Evolutionary conservation across 2,329 filamentous ascomycete genomes (phyloP), one percentile per base, ranked within the genome.

Genomic region (Diaporthe vexans): DNA sequence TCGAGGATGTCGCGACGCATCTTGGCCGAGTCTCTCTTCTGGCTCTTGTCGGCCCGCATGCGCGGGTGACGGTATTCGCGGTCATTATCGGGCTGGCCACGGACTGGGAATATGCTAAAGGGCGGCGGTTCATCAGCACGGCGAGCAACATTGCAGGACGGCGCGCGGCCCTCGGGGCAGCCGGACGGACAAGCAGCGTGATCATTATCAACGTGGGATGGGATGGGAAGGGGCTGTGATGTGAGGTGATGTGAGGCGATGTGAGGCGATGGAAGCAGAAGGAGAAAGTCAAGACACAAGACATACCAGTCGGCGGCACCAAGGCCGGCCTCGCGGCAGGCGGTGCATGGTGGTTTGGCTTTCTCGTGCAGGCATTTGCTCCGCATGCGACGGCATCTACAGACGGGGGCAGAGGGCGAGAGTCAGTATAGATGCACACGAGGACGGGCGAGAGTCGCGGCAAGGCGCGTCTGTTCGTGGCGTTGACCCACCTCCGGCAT

Each of bases 61-160:
- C 88, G 87, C 73, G 88, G 89, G 78, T 90, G 89, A 58, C 89
- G 88, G 76, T 88, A 90, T 17, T 87, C 85, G 48, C 89, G 88
- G 78, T 91, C 89, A 77, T 85, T 81, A 74, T 91, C 88, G 13
- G 86, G 84, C 58, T 89, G 86, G 54, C 89, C 89, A 68, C 89
- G 86, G 24, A 83, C 82, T 0, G 88, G 87, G 76, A 90, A 91
- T 52, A 86, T 79, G 79, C 89, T 90, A 33, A 13, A 71, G 54
- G 24, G 35, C 29, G 21, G 48, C 10, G 21, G 24, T 4, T 40
- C 48, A 35, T 77, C 29, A 76, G 73, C 57, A 67, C 57, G 52
- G 21, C 17, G 19, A 37, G 33, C 26, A 40, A 46, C 24, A 59
- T 13, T 13, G 19, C 17, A 46, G 26, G 26, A 29, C 2, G 15